Conservation (phyloP, 2,329 filamentous ascomycete species). For the Hymenoscyphus occultus region DNA sequence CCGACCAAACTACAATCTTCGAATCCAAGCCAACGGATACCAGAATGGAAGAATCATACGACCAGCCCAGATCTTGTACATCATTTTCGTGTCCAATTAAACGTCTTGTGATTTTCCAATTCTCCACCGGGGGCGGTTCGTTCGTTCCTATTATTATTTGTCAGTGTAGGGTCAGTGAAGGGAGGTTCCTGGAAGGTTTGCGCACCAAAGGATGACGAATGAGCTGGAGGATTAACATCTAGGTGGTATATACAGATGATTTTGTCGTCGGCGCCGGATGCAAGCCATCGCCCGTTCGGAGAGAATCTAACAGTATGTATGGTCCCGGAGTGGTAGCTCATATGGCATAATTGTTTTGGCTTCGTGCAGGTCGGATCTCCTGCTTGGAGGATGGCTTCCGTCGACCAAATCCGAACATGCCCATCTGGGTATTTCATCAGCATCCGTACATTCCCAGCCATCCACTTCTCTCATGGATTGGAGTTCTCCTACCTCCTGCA, state of each 20-base stretch:
- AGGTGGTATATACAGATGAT: constrained; percentile 96
- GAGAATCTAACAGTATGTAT: constrained; percentile 98
- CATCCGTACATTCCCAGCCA: constrained; percentile 10
- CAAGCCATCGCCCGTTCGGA: constrained; percentile 89
- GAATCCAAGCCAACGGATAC: constrained; percentile 96
- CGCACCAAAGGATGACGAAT: constrained; percentile 75
- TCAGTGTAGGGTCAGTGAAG: background rate
- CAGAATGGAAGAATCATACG: constrained; percentile 88
- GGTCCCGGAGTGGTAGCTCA: constrained; percentile 97
- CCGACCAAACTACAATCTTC: constrained; percentile 98
- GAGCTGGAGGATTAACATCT: constrained; percentile 70
- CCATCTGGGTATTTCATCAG: constrained; percentile 60
- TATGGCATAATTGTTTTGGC: constrained; percentile 91
- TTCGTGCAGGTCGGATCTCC: constrained; percentile 67
- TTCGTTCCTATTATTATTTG: constrained; percentile 56
- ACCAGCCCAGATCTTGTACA: constrained; percentile 97
- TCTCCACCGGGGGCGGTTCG: constrained; percentile 90
- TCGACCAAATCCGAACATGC: constrained; percentile 97
- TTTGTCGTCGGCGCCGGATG: constrained; percentile 97
- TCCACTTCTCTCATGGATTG: background rate
- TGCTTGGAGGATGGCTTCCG: constrained; percentile 84
- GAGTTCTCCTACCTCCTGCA: constrained; percentile 67
- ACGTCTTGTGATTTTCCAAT: constrained; percentile 93
- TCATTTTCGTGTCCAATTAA: constrained; percentile 98
- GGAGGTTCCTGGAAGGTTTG: background rate